Evolutionary conservation across 1,284 basidiomycete genomes (phyloP), one percentile per base, ranked within the genome.

Genomic region (Trichosporon asahii): DNA sequence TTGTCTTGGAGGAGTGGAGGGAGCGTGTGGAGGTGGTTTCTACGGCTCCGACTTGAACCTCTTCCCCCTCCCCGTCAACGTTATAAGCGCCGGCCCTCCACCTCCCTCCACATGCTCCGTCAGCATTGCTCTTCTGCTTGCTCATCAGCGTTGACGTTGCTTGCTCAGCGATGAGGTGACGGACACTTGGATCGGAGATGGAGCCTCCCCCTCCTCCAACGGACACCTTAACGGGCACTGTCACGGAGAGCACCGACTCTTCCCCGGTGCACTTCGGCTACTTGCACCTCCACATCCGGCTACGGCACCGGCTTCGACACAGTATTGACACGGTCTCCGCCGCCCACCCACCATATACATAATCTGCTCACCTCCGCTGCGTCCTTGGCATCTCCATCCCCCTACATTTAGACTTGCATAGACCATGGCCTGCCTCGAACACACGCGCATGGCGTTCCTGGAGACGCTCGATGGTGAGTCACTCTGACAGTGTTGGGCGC

Each of bases 401-500:
- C 11, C 35, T 3, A 4, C 55, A 8, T 15, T 15, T 60, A 29
- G 25, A 60, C n/a, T 5, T 15, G 14, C 14, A 60, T 60, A 60
- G 55, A 60, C n/a, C 7, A 72, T 70, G 71, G 71, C 71, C 25
- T 72, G 71, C 49, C 25, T 64, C 7, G 65, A 72, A 31, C 65
- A 68, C 29, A 65, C 69, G 23, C 68, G 68, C 37, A 67, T 70
- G 68, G 25, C 65, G 18, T 64, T 64, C 49, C 37, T 29, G 18
- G 63, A 14, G 21, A 64, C 66, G 31, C 66, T 37, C 29, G 33
- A 35, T 33, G 63, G 55, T 44, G 37, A 9, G 71, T 64, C 11
- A 27, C 60, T 61, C 18, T n/a, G n/a, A 31, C 33, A 15, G 3
- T 29, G 12, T 27, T 14, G 14, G 6, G 23, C 31, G 9, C 35